phyloP scores from a whole-genome alignment of 371 early-diverging fungal species.

The Capillidium rhysosporum region DNA sequence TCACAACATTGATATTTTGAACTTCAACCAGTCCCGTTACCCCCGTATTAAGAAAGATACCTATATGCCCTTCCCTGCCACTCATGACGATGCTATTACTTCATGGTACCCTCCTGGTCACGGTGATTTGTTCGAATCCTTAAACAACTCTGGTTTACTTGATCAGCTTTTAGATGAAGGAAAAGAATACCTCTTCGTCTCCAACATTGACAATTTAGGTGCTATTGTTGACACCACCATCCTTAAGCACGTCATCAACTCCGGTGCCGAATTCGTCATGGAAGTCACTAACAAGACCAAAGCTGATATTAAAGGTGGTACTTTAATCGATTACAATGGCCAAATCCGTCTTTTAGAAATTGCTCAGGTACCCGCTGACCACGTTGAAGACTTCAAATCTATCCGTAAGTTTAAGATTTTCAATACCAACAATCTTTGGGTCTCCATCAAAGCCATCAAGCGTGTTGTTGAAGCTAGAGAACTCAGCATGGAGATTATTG shows the following conservation, averaged over 20 bases:
- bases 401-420: constrained; percentile 99
- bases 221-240: constrained; percentile 94
- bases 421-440: constrained; percentile 99
- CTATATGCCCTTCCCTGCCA: constrained; percentile 63
- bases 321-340: constrained; percentile 95
- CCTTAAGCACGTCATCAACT: constrained; percentile 76
- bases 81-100: constrained; percentile 23
- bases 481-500: constrained; percentile 92
- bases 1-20: constrained; percentile 77
- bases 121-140: constrained; percentile 95
- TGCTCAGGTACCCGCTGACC: constrained; percentile 96
- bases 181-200: constrained; percentile 97
- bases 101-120: constrained; percentile 96
- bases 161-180: constrained; percentile 91
- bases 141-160: constrained; percentile 85
- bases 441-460: constrained; percentile 89
- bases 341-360: constrained; percentile 92
- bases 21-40: constrained; percentile 95
- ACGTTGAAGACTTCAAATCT: constrained; percentile 97
- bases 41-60: constrained; percentile 93
- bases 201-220: constrained; percentile 91
- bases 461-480: constrained; percentile 64
- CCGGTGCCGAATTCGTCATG: constrained; percentile 93
- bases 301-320: constrained; percentile 99
- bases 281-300: constrained; percentile 99